Percentiles rank a stretch among this genome's conserved stretches.
These are phyloP conservation scores for Tetragonia tetragonoides DNA, from an alignment of 148 eudicot species.

Conservation along the genomic window DNA sequence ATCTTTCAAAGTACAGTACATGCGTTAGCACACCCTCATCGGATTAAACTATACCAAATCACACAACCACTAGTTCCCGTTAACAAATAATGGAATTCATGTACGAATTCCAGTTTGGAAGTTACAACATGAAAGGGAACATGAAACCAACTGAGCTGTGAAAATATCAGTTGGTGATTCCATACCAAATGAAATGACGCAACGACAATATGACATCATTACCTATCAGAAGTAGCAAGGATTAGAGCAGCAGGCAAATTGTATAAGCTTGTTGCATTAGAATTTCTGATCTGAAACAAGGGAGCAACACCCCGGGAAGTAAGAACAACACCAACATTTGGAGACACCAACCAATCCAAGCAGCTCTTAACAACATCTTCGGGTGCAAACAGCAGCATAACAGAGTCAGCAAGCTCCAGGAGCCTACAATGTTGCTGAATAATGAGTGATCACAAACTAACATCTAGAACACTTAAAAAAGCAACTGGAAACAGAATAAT, in stretches of 20 bases:
- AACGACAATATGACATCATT: not conserved
- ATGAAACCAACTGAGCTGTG: not conserved
- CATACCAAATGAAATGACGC: not conserved
- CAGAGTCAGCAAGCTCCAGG: constrained; percentile 6
- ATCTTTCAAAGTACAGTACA: too few species aligned
- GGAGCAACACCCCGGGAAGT: constrained; percentile 13
- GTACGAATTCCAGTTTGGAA: not conserved
- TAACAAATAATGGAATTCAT: not conserved
- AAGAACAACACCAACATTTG: constrained; percentile 9
- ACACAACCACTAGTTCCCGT: not conserved
- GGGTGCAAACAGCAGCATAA: constrained; percentile 13
- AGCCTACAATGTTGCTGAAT: not conserved
- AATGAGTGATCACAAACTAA: not conserved
- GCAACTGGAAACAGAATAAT: not conserved
- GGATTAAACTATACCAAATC: too few species aligned
- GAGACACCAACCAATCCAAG: not conserved
- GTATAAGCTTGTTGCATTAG: constrained; percentile 12
- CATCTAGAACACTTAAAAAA: not conserved
- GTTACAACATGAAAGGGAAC: not conserved
- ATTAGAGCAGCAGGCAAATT: constrained; percentile 3
- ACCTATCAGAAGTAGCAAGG: constrained; percentile 17
- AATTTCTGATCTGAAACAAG: not conserved
- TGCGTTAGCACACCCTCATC: too few species aligned
- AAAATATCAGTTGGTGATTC: not conserved
- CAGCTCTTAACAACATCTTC: constrained; percentile 5